Evolutionary conservation across 1,284 basidiomycete species (phyloP).

Genomic region (Tremellales sp.): DNA sequence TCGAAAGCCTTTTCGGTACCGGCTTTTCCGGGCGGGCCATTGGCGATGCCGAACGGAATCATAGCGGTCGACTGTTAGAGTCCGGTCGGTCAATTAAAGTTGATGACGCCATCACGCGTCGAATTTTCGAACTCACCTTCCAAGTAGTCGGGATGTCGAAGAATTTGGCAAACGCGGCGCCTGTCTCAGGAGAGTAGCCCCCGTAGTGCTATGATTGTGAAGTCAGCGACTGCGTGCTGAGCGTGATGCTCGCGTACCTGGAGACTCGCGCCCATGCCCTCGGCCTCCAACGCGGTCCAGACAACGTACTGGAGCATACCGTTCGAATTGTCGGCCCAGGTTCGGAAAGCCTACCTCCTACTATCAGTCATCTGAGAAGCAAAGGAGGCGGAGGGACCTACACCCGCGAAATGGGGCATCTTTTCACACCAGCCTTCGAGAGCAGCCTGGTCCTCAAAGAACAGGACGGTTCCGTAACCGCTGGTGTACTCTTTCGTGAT

Average conservation of each 20-base stretch:
- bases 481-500: slow-evolving; percentile 43
- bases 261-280: slow-evolving; percentile 51
- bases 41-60: slow-evolving; percentile 51
- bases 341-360: slow-evolving; percentile 21
- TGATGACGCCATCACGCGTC: not conserved
- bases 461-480: slow-evolving; percentile 52
- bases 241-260: slow-evolving; percentile 32
- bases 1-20: slow-evolving; percentile 41
- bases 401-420: slow-evolving; percentile 41
- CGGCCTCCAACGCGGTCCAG: slow-evolving; percentile 51
- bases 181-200: slow-evolving; percentile 26
- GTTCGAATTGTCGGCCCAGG: slow-evolving; percentile 31
- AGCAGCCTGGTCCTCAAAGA: slow-evolving; percentile 51
- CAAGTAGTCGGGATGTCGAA: slow-evolving; percentile 47
- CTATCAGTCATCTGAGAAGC: not conserved
- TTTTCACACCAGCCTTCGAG: slow-evolving; percentile 46
- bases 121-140: slow-evolving; percentile 29
- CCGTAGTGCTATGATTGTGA: slow-evolving; percentile 35
- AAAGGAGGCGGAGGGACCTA: slow-evolving; percentile 6
- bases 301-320: slow-evolving; percentile 49
- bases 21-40: slow-evolving; percentile 32
- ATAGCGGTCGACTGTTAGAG: slow-evolving; percentile 37
- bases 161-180: slow-evolving; percentile 33
- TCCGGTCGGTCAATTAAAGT: not conserved
- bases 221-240: not conserved